Evolutionary conservation across 805 yeast species (phyloP), one percentile per base, ranked within the genome.

Genomic region (Cyberlindnera meyerae): DNA sequence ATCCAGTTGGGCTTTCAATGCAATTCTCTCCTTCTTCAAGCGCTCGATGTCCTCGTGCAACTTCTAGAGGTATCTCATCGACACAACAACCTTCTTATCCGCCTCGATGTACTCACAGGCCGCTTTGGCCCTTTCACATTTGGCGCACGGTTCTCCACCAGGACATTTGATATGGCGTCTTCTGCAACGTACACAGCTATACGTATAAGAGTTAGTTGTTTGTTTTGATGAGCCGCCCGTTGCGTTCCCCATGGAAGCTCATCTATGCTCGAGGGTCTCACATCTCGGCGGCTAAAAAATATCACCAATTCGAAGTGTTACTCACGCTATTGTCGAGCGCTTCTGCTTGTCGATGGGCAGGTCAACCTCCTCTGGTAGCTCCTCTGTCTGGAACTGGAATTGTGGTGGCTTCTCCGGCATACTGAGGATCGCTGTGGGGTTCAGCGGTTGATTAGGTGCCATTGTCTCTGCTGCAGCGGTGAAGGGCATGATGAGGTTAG

Each of bases 121-220:
- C 4, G 76, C 62, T 33, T 67, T 70, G 12, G 81, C 74, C 33
- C 67, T 54, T 11, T 57, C 58, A 53, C 93, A 83, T 49, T 77
- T 77, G 34, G 63, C 57, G 54, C 93, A 83, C 0, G 88, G 87
- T 32, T 78, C 73, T 1, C 85, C 86, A 2, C 88, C 88, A 11
- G 86, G 86, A 52, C 93, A 83, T 44, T 82, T 73, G 29, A 80
- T 75, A 57, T 83, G 93, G 36, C 87, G 67, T 32, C 75, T 70
- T 22, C 90, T 66, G 53, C 93, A 83, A 30, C 85, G 61, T 3
- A 73, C 71, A 55, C 90, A 82, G 6, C 47, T 39, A 24, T 4
- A n/a, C n/a, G n/a, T n/a, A n/a, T n/a, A n/a, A n/a, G 7, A 15
- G 29, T 6, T 15, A n/a, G n/a, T 6, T 14, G 6, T 27, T 27